These are phyloP conservation scores for Heliamphora exappendiculata DNA, from an alignment of 148 eudicot genomes.

Conservation along the genomic window DNA sequence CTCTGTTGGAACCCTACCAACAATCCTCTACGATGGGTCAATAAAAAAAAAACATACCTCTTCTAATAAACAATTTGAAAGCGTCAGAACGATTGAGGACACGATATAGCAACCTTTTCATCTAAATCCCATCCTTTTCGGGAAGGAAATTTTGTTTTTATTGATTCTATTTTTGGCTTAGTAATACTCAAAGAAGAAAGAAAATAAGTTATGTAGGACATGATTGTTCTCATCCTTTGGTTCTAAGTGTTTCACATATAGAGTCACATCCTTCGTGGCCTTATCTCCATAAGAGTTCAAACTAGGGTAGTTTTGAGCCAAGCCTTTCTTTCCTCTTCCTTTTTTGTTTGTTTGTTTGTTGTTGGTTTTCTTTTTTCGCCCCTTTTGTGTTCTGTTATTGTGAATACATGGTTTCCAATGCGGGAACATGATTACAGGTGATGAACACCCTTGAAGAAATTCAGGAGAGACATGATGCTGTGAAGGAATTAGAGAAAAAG, in stretches of 20 bases:
- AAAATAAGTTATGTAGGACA: neutral
- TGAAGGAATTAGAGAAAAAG: slow-evolving; percentile 47
- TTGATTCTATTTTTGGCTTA: too few relatives aligned
- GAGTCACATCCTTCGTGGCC: neutral
- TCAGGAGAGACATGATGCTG: slow-evolving; percentile 57
- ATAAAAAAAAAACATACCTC: neutral
- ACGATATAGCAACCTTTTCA: neutral
- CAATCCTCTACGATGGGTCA: too few relatives aligned
- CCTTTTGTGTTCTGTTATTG: neutral
- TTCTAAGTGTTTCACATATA: neutral
- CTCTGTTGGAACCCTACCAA: too few relatives aligned
- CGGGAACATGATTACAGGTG: slow-evolving; percentile 25
- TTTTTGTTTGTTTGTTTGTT: neutral
- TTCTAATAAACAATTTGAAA: neutral
- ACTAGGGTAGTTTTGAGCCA: neutral
- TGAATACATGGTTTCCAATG: neutral
- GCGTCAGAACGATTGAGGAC: neutral
- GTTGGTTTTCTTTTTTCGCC: neutral
- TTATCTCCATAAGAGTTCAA: neutral
- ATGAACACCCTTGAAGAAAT: slow-evolving; percentile 46
- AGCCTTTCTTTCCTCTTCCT: neutral
- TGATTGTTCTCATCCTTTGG: neutral
- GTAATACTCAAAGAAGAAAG: neutral
- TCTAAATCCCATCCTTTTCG: neutral
- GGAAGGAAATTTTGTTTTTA: too few relatives aligned